Evolutionary conservation across 192 early-diverging fungal species (phyloP), one percentile per base, ranked within the genome.

Genomic region (Coemansia sp.): DNA sequence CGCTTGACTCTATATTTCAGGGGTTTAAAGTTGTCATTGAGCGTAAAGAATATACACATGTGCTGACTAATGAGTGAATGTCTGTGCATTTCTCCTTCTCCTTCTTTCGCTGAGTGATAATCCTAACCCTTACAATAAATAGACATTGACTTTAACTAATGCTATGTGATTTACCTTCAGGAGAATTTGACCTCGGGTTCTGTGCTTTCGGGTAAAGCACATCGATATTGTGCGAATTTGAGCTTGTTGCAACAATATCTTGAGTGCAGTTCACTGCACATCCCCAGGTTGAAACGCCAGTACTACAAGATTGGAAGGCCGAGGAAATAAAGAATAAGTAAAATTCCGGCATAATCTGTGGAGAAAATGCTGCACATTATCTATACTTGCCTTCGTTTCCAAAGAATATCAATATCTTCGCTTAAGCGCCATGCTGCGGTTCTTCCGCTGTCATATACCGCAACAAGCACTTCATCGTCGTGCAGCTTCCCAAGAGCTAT

Each of bases 381-480:
- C 43, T 41, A 18, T 48, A 59, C 71, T 46, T 73, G 57, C 68
- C 61, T 55, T 21, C 51, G n/a, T 13, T 65, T 67, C 78, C 78
- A 80, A n/a, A 75, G 45, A 13, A 81, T 21, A 2, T 63, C 22
- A 58, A 72, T 69, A 3, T 13, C 48, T 18, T 40, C 49, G n/a
- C 51, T 37, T 26, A 71, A 5, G 4, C 41, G 32, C 78, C 78
- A 81, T 16, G 63, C 64, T 36, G 61, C 57, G n/a, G 63, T 51
- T 39, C 64, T 64, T 56, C 78, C 78, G 51, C 70, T 81, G 18
- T 81, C 67, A 12, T 61, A 81, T 8, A 81, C 78, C 0, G 70
- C 78, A 65, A 72, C 56, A 6, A 81, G 21, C 11, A 49, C 40
- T 18, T 81, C 78, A 11, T 41, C 16, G 55, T 22, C 61, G 6